Evolutionary conservation across 2,329 filamentous ascomycete genomes (phyloP).

Genomic region (Pseudocercospora musae): DNA sequence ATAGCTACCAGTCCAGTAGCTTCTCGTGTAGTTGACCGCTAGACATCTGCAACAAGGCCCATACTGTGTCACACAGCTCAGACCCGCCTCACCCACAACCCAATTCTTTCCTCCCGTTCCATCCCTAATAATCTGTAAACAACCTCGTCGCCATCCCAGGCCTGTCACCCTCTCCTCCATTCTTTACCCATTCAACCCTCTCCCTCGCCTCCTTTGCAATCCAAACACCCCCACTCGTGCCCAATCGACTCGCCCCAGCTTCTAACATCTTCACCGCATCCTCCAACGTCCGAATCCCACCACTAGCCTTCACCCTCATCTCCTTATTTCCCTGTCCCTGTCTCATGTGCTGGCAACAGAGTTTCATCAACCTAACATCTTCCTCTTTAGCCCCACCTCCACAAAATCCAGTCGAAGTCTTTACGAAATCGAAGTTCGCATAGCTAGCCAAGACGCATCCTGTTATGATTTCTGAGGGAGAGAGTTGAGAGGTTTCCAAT

Average conservation of each 20-base stretch:
- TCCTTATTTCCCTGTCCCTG: conserved; percentile 38
- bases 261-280: conserved; percentile 55
- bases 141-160: background rate
- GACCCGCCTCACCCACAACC: too few relatives aligned
- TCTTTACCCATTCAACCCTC: background rate
- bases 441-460: conserved; percentile 51
- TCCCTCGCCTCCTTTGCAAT: conserved; percentile 51
- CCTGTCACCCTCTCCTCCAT: background rate
- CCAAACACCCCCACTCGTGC: conserved; percentile 54
- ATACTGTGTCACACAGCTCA: too few relatives aligned
- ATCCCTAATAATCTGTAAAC: background rate
- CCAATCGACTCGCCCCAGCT: conserved; percentile 55
- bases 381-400: conserved; percentile 53
- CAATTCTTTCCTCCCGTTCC: background rate
- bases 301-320: conserved; percentile 58
- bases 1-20: background rate
- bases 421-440: conserved; percentile 57
- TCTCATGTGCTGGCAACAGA: conserved; percentile 44
- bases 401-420: conserved; percentile 59
- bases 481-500: conserved; percentile 56
- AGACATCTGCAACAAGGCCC: background rate
- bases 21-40: background rate
- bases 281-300: conserved; percentile 52
- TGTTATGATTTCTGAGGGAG: conserved; percentile 50
- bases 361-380: conserved; percentile 54